phyloP scores from a whole-genome alignment of 225 moss, liverwort and hornwort species.

The Climacium dendroides region DNA sequence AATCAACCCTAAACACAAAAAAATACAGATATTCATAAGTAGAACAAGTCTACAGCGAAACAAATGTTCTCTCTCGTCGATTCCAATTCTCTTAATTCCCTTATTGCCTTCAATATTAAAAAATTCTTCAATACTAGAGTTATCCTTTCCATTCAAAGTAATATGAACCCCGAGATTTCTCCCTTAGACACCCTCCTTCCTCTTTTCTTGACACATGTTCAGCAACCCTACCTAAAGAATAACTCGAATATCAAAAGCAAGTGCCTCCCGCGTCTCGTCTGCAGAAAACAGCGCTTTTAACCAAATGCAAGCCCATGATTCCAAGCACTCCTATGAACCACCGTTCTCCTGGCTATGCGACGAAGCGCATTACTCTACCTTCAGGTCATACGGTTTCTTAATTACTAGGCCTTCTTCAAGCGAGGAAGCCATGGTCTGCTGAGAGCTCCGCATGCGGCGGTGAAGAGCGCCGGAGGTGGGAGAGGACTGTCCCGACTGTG shows the following conservation, averaged over 20 bases:
- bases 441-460: background rate
- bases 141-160: background rate
- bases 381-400: constrained; percentile 21
- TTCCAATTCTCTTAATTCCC: background rate
- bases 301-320: background rate
- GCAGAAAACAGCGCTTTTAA: background rate
- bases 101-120: background rate
- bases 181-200: background rate
- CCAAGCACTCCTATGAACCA: background rate
- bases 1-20: background rate
- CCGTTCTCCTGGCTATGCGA: background rate
- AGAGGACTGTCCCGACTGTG: background rate
- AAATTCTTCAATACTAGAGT: background rate
- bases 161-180: background rate
- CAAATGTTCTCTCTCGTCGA: background rate
- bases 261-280: background rate
- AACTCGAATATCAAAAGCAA: background rate
- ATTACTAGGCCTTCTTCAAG: background rate
- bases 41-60: background rate
- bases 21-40: background rate
- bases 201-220: background rate
- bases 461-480: background rate
- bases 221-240: background rate
- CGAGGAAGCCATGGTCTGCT: background rate
- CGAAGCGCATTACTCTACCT: background rate